Evolutionary conservation across 345 rosid genomes (phyloP), one percentile per base, ranked within the genome.

Genomic region (Brassica rapa): DNA sequence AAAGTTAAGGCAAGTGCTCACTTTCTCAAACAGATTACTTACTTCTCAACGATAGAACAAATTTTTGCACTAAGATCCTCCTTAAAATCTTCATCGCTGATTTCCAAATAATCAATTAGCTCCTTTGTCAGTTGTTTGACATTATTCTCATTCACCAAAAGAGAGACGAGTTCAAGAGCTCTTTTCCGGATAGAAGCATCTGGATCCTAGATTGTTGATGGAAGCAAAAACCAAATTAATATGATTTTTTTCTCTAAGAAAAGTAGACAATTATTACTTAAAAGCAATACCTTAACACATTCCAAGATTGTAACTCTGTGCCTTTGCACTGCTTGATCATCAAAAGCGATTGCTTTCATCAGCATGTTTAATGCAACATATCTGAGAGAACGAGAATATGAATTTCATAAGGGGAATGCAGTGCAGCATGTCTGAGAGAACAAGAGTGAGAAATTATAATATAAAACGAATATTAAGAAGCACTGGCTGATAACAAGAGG

Each of bases 141-240:
- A 85, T 96, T 96, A 80, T 74, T 93, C 77, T 90, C 99, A 84
- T 93, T 96, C 61, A 96, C 94, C 70, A 96, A 84, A 81, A 91
- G 83, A 81, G 87, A 88, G 80, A 93, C 89, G 68, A 96, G 94
- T 80, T 93, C 96, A 75, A 96, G 97, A 41, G 99, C 97, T 82
- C 98, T 86, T 90, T 96, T 96, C 74, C 93, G 90, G 80, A 96
- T 91, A 55, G 99, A 96, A 75, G 96, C 99, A 90, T 96, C 99
- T 74, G 89, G 86, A 80, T 96, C 99, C 99, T 96, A 91, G 56
- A 84, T 79, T 27, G 27, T 69, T 63, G 71, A 74, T 68, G 85
- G 62, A 66, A 77, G 66, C 66, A 84, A 74, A 84, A 59, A 77
- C 76, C 51, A 87, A 68, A 71, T 80, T 14, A 81, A 59, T 24